These are phyloP conservation scores for Vinca minor DNA, from an alignment of 257 asterid genomes.

Conservation along the genomic window DNA sequence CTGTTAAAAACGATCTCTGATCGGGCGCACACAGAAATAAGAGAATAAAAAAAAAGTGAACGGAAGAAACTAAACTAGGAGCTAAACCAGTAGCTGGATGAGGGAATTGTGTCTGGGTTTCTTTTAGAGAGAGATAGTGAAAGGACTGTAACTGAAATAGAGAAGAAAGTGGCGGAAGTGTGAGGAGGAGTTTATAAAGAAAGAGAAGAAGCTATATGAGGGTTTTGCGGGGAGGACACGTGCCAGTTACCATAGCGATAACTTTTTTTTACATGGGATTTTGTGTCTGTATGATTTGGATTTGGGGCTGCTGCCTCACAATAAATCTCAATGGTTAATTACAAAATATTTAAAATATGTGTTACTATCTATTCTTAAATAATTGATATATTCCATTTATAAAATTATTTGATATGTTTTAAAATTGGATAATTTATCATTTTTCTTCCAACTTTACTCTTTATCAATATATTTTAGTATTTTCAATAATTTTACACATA, in stretches of 20 bases:
- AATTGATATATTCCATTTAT: too few species aligned
- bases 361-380: too few species aligned
- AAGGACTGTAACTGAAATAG: conserved; percentile 13
- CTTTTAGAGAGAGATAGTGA: not conserved
- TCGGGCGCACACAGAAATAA: conserved; percentile 1
- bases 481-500: too few species aligned
- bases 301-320: too few species aligned
- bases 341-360: too few species aligned
- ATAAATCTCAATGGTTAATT: too few species aligned
- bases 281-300: not conserved
- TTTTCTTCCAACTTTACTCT: too few species aligned
- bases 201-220: conserved; percentile 31
- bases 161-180: conserved; percentile 24
- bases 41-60: not conserved
- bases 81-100: not conserved
- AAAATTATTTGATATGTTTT: too few species aligned
- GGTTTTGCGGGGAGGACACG: conserved; percentile 53
- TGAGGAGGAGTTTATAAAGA: not conserved
- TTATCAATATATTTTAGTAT: too few species aligned
- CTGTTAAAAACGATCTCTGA: not conserved
- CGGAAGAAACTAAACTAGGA: too few species aligned
- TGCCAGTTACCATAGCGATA: conserved; percentile 41
- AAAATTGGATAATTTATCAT: too few species aligned
- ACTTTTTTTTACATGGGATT: conserved; percentile 1
- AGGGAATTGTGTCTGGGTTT: not conserved